phyloP scores from a whole-genome alignment of 2,329 filamentous ascomycete species.

The Stromatinia cepivora region DNA sequence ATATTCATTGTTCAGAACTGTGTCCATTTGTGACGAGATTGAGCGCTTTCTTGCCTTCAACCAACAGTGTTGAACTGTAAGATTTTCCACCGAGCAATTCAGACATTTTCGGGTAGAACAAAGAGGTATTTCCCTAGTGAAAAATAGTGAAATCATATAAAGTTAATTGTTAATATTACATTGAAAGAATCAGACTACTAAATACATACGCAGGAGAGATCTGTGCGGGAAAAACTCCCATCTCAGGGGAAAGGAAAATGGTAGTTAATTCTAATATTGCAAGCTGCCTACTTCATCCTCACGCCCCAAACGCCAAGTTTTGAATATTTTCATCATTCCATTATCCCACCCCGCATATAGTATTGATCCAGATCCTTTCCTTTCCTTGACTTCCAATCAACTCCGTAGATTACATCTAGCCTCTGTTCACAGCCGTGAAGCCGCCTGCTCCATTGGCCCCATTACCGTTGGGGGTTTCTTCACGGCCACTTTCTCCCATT shows the following conservation, averaged over 20 bases:
- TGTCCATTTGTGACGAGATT: not conserved
- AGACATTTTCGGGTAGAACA: not conserved
- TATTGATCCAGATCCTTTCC: constrained; percentile 8
- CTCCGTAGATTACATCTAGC: constrained; percentile 22
- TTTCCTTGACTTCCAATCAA: constrained; percentile 15
- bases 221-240: not conserved
- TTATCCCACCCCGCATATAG: constrained; percentile 1
- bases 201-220: not conserved
- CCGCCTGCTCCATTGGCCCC: constrained; percentile 27
- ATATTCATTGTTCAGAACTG: too few species aligned
- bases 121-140: too few species aligned
- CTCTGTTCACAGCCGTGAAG: constrained; percentile 40
- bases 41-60: not conserved
- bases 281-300: not conserved
- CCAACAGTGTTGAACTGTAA: too few species aligned
- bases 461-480: constrained; percentile 23
- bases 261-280: constrained; percentile 10
- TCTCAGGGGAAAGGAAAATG: not conserved
- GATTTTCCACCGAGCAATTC: not conserved
- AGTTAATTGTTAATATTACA: constrained; percentile 15
- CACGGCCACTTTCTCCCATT: constrained; percentile 41
- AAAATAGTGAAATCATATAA: not conserved
- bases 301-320: constrained; percentile 12
- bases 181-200: not conserved
- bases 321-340: not conserved